A percentile compares a stretch with the other conserved stretches of the same genome.
phyloP scores from a whole-genome alignment of 2,329 filamentous ascomycete genomes.

The Bipolaris oryzae region DNA sequence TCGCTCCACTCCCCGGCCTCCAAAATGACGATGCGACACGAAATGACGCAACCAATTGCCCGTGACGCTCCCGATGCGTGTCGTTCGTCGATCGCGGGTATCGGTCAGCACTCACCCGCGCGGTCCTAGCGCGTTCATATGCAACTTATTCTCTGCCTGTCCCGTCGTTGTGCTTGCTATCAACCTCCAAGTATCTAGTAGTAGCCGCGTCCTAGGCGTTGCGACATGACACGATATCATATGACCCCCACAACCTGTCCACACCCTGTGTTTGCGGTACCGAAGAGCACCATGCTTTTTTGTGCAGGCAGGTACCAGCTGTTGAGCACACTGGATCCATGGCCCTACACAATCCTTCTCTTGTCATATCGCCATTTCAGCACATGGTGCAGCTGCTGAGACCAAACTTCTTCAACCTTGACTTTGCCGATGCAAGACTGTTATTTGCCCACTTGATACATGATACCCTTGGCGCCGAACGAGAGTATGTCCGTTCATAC shows the following conservation, averaged over 20 bases:
- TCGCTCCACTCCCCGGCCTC: background rate
- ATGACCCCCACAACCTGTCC: background rate
- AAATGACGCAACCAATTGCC: constrained; percentile 3
- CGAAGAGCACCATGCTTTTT: background rate
- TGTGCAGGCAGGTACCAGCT: background rate
- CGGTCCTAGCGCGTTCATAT: background rate
- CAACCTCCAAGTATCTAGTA: background rate
- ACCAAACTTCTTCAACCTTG: background rate
- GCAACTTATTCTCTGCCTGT: background rate
- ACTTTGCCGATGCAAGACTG: background rate
- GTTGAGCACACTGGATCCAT: background rate
- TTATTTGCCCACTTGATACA: background rate
- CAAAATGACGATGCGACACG: constrained; percentile 11
- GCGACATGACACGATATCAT: background rate
- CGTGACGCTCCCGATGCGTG: constrained; percentile 1
- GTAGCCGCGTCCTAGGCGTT: background rate
- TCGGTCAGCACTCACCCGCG: background rate
- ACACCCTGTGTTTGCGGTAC: background rate
- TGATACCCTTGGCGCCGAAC: background rate
- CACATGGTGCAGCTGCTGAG: background rate
- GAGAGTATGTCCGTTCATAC: background rate
- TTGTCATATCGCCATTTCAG: background rate
- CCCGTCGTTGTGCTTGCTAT: background rate
- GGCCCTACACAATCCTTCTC: background rate
- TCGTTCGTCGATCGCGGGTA: constrained; percentile 9